Evolutionary conservation across 805 yeast species (phyloP), one percentile per base, ranked within the genome.

Genomic region (Saccharomycopsis sp.): DNA sequence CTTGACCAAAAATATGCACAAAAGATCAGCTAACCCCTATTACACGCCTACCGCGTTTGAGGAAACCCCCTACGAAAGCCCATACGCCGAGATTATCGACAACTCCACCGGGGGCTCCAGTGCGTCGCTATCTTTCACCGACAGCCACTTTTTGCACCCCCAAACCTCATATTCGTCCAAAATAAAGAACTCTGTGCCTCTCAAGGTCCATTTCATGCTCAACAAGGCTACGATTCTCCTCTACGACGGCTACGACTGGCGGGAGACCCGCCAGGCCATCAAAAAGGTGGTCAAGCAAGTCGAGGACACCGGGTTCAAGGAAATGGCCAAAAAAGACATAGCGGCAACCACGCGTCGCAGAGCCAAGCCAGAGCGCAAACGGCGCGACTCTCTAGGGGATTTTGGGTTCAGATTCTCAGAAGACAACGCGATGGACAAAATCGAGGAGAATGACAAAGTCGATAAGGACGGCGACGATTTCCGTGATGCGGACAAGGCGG

Each of bases 241-340:
- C 18, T 84, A 80, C 68, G 99, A 94, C 72, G 99, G 99, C 0
- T 94, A 85, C 67, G 98, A 94, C 65, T 91, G 97, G 95, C 79
- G 79, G 57, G 80, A 81, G 50, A 90, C 98, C 0, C 77, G 96
- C 58, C 75, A 75, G 23, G 75, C 84, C 0, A 84, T 94, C 29
- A 73, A 75, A 9, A 79, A 77, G n/a, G 87, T 89, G 0, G 84
- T 91, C 0, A 79, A 79, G 56, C 71, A 79, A 9, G 79, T 89
- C 5, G 90, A 85, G 63, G 73, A 70, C 4, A 75, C 73, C 48
- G 84, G 69, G 70, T 24, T 57, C 54, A 16, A 58, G 40, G 61
- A 53, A 16, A 56, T 18, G 51, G 53, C 23, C 12, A 24, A 52
- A 37, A 37, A 15, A 8, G 34, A 15, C 15, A 20, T 3, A 37